phyloP scores from a whole-genome alignment of 2,329 filamentous ascomycete genomes.

The Fusarium sp. region DNA sequence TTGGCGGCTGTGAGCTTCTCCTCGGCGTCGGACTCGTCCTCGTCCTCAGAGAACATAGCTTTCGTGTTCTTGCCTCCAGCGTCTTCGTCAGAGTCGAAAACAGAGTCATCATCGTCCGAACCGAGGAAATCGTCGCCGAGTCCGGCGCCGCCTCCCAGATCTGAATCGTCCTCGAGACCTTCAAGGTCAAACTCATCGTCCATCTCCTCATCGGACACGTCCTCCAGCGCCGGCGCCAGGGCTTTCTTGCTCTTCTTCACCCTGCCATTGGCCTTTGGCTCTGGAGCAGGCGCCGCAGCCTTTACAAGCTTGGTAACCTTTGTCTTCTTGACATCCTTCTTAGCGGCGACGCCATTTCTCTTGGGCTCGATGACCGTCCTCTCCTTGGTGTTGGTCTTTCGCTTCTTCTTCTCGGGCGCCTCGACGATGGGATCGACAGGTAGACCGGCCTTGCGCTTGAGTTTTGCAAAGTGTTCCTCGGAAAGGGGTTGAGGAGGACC shows the following conservation, averaged over 20 bases:
- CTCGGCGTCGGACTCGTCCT: slow-evolving; percentile 86
- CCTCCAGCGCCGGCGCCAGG: slow-evolving; percentile 56
- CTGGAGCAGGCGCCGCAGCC: slow-evolving; percentile 39
- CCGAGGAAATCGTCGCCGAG: slow-evolving; percentile 69
- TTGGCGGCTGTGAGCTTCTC: slow-evolving; percentile 95
- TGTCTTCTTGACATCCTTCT: slow-evolving; percentile 45
- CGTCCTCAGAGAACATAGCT: slow-evolving; percentile 93
- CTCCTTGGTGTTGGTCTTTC: slow-evolving; percentile 46
- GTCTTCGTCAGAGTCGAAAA: slow-evolving; percentile 78
- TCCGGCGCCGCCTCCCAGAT: slow-evolving; percentile 46
- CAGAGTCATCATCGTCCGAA: slow-evolving; percentile 66
- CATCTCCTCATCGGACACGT: slow-evolving; percentile 54
- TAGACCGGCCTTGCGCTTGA: slow-evolving; percentile 85
- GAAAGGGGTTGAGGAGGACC: slow-evolving; percentile 84
- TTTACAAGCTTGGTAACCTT: slow-evolving; percentile 49
- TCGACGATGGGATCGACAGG: slow-evolving; percentile 68
- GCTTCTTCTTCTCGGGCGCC: slow-evolving; percentile 71
- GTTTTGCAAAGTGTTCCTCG: slow-evolving; percentile 78
- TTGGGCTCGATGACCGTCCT: slow-evolving; percentile 43
- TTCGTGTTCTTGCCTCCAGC: slow-evolving; percentile 56
- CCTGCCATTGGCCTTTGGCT: slow-evolving; percentile 41
- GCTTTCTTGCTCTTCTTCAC: slow-evolving; percentile 47
- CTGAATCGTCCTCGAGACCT: slow-evolving; percentile 56
- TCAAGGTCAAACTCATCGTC: slow-evolving; percentile 55
- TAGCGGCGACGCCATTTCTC: slow-evolving; percentile 39